Base-by-base conservation (phyloP, 2,329 filamentous ascomycete genomes). In the Colletotrichum limetticola region DNA sequence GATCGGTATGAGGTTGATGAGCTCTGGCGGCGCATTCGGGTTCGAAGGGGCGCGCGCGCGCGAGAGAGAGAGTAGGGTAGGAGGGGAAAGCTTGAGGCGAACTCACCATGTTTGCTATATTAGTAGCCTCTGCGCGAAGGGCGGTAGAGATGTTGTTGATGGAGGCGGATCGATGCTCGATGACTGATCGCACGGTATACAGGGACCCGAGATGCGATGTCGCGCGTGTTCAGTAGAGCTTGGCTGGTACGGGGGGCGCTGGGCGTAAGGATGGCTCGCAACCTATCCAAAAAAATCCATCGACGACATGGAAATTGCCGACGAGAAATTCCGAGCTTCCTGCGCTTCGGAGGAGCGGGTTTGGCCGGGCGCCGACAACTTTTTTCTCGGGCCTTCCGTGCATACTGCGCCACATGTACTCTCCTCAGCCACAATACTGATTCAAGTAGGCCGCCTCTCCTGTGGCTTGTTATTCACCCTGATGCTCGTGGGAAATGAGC, bases 21-120 rank as follows among this genome's bases (percentile, higher is more conserved):
- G 52, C 62, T 57, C 28, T 53, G 32, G 56, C 35, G 71, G 66
- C 60, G 66, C 60, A 66, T 61, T 65, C 66, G 35, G 11, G 28
- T 22, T 14, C 16, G n/a, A 32, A 35, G 22, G 26, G 16, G 32
- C 37, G 28, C 14, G 52, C 26, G 26, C 28, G 28, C 5, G 28
- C 0, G 6, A 9, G 30, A 32, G 28, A 28, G 7, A 9, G 30
- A 32, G 30, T 2, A 53, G 53, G 42, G 30, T 12, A n/a, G 56
- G 19, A n/a, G 42, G 42, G 7, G 42, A 49, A 22, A 46, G 42
- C 11, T 42, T 4, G 46, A 42, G 37, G 55, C 26, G 49, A 19
- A 67, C 74, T 74, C 56, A 75, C 74, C 74, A 75, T 75, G 9
- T 67, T 72, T 62, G 60, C 61, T 42, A 28, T 65, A 61, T 61